Evolutionary conservation across 331 rosid genomes (phyloP), one percentile per base, ranked within the genome.

Genomic region (Acacia pycnantha): DNA sequence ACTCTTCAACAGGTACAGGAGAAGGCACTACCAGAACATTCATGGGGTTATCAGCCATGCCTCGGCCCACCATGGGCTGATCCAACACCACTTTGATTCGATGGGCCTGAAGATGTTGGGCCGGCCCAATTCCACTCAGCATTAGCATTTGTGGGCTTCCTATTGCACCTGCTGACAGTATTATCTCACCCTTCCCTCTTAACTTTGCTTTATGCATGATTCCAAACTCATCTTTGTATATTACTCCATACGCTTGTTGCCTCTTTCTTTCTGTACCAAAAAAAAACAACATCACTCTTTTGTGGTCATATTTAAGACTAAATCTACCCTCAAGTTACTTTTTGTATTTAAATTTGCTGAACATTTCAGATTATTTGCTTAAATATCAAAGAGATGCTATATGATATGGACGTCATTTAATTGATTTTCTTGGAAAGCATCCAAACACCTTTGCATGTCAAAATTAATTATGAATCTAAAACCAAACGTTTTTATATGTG

Each of bases 61-160:
- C 35, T 24, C 26, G 67, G 85, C 97, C 98, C 41, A 94, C 93
- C 74, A 90, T 58, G 4, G 97, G 94, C 40, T 88, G 86, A 79
- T 91, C 81, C 88, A 86, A 44, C 11, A 92, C 82, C 44, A 91
- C 86, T 64, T 73, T 6, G 77, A 91, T 86, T 10, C 87, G 77
- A 44, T 90, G 97, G 77, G 88, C 87, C 80, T 26, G 18, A 14
- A 94, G 92, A 85, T 90, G 96, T 11, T 59, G 70, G 22, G 88
- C 88, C 0, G 93, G 92, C 46, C 97, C 96, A 70, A 94, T 61
- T 0, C 96, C 94, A 70, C 97, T 94, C 72, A 91, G 61, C 93
- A 94, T 92, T 77, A 91, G 46, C 59, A 90, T 2, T 37, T 91
- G 96, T 76, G 97, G 97, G 75, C 94, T 94, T 33, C 94, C 93